Evolutionary conservation across 164 flowering plant species (phyloP), one percentile per base, ranked within the genome.

Genomic region (Magnolia sinica): DNA sequence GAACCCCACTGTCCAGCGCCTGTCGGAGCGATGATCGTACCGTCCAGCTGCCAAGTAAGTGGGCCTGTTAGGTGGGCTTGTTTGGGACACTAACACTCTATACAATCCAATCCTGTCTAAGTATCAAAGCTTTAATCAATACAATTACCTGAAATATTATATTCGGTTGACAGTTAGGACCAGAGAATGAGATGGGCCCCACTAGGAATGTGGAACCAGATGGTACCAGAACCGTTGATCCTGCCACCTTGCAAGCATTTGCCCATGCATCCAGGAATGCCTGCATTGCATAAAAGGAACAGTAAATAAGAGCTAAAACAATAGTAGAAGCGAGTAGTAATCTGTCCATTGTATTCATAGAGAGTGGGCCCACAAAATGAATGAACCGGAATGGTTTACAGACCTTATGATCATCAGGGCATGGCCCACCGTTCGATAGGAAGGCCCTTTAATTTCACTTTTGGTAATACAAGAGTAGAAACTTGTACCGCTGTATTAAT

Each of bases 11-110:
- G 82, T 50, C 83, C 70, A 20, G 87, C 71, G 76, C 79, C 78
- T 66, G 91, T 87, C 7, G 98, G 99, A 74, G 98, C 99, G 20
- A 93, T 83, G 13, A 96, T 89, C 11, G 87, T 92, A 10, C 99
- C 99, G 79, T 96, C 98, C 74, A 93, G 79, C 99, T 96, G 88
- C 76, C 13, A 55, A 11, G 61, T 13, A 11, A 55, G 61, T 55
- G 61, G 61, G 61, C 61, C 61, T 9, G 3, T 55, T 37, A 37
- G 45, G 45, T 37, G 45, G 45, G 45, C 45, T 37, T 37, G 7
- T 37, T 37, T 37, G 45, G 45, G 45, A 3, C 0, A 37, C 61
- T 14, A 55, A 55, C 61, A 55, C 4, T 16, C 0, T 11, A 16
- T 16, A 8, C 16, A 55, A 16, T 14, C 16, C 59, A 52, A 52